phyloP scores from a whole-genome alignment of 768 basidiomycete genomes.

The Phaffia tasmanica region DNA sequence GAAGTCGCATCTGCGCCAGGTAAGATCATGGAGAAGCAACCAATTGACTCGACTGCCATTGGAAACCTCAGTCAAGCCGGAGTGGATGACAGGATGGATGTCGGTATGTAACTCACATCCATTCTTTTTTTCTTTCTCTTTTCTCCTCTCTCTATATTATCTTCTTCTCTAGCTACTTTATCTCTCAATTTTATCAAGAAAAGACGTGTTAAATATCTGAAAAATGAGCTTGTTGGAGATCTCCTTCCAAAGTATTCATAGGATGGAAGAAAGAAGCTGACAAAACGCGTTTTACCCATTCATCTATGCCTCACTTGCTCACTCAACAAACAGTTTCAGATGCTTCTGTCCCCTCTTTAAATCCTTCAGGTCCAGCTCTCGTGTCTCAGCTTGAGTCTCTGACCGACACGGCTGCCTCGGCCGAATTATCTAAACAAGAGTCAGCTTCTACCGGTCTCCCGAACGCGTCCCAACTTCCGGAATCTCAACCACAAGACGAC shows the following conservation, averaged over 20 bases:
- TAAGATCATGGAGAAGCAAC: slow-evolving; percentile 80
- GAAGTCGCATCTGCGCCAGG: slow-evolving; percentile 70
- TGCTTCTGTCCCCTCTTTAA: not conserved
- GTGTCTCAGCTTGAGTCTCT: slow-evolving; percentile 18
- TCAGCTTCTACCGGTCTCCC: not conserved
- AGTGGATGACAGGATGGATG: slow-evolving; percentile 11
- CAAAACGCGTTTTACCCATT: not conserved
- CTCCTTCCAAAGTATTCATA: not conserved
- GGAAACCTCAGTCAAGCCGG: slow-evolving; percentile 50
- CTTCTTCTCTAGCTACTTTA: slow-evolving; percentile 14
- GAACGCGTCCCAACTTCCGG: not conserved
- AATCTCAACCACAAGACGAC: slow-evolving; percentile 48
- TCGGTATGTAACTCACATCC: slow-evolving; percentile 27
- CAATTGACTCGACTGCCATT: slow-evolving; percentile 64
- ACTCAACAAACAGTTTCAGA: not conserved
- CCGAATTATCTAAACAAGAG: slow-evolving; percentile 2
- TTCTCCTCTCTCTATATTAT: slow-evolving; percentile 19
- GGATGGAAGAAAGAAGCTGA: not conserved
- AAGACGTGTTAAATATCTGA: not conserved
- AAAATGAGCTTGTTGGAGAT: slow-evolving; percentile 9
- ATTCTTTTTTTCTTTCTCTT: not conserved
- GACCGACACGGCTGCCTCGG: slow-evolving; percentile 3
- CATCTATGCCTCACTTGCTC: not conserved
- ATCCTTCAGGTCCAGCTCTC: not conserved
- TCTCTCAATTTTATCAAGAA: slow-evolving; percentile 5